Evolutionary conservation across 352 stramenopile genomes (phyloP), one percentile per base, ranked within the genome.

Genomic region (Globisporangium viniferum): DNA sequence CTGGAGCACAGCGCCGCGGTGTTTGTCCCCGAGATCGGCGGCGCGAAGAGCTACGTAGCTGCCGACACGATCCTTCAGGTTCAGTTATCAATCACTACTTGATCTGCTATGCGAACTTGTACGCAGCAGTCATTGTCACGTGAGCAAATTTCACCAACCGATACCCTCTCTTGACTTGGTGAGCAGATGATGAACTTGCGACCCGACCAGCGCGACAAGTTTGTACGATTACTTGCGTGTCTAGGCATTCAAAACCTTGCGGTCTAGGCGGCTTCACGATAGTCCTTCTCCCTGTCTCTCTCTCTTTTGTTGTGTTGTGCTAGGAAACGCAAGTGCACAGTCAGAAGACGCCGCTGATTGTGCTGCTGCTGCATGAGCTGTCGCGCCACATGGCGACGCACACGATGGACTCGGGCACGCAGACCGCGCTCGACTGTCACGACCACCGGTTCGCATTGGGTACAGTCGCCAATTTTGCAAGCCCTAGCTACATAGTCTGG

Each of bases 21-120:
- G 20, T 93, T 92, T 73, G 70, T 91, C 5, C 85, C 83, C 0
- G 85, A 93, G 73, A 80, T 87, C 8, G 85, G 81, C 3, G 81
- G 83, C 0, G 54, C 51, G 2, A 70, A 73, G n/a, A 82, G 84
- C 39, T 71, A 82, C 63, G 64, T 90, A 0, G 69, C 80, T 3
- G 73, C 65, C 31, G 72, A 77, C 0, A 82, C 84, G 24, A 81
- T 90, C 51, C 49, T 86, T 3, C 67, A 86, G 67, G 78, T 83
- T 53, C 36, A 12, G 2, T 44, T n/a, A 8, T 49, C 15, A 48
- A 49, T 3, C 41, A 49, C n/a, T 49, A n/a, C 41, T 1, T 49
- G 35, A 33, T 33, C 35, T 39, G 7, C 9, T 12, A 39, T 8
- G 35, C 7, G 2, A 10, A 44, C 36, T 18, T 18, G 10, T 55